These are phyloP conservation scores for Kernera saxatilis DNA, from an alignment of 345 rosid species.

Conservation along the genomic window DNA sequence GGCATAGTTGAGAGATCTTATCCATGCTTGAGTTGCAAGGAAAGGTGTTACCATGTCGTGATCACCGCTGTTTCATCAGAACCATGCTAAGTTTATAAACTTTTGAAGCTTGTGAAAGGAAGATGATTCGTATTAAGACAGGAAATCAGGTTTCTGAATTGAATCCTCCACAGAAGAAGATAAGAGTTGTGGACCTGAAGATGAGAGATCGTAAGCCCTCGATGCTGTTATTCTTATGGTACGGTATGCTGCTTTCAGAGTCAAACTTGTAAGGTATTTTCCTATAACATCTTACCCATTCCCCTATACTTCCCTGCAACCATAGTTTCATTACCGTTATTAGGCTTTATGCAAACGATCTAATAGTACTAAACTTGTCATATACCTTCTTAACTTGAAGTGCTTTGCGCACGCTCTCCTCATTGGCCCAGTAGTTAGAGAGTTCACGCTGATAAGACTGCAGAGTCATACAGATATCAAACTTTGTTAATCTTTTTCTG, in stretches of 20 bases:
- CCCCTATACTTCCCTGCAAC: background rate
- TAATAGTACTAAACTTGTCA: no score
- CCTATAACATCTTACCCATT: background rate
- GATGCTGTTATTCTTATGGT: background rate
- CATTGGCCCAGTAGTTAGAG: background rate
- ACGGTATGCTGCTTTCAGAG: background rate
- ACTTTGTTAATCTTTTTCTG: no score
- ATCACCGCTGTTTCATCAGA: conserved; percentile 38
- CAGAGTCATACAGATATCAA: no score
- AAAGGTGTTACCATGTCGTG: conserved; percentile 45
- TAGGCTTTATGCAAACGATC: no score
- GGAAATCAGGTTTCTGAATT: no score
- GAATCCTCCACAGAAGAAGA: no score
- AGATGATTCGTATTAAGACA: no score
- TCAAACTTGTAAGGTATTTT: background rate
- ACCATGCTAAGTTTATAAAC: conserved; percentile 6
- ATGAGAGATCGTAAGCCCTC: background rate
- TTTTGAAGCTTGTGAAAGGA: no score
- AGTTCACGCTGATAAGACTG: no score
- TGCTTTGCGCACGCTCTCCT: conserved; percentile 13
- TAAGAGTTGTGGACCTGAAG: background rate
- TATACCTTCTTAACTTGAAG: conserved; percentile 8
- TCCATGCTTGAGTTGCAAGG: conserved; percentile 52
- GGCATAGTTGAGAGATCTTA: conserved; percentile 40
- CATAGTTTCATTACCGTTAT: background rate